phyloP scores from a whole-genome alignment of 179 eudicot species.

The Amaranthus tricolor region DNA sequence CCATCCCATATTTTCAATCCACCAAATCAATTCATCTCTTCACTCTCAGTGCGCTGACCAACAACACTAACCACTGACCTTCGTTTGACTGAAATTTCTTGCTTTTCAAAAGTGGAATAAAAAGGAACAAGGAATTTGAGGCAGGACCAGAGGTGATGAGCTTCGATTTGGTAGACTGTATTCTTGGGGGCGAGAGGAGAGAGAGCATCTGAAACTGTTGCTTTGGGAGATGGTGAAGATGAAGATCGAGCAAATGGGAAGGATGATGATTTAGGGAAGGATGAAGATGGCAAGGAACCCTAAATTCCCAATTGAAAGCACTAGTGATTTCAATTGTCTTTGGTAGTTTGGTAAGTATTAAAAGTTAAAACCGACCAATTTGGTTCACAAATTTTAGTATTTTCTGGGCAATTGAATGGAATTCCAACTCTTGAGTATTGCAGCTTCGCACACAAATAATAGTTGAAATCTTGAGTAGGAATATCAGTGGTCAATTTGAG shows the following conservation, averaged over 20 bases:
- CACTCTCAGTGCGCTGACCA: slow-evolving; percentile 24
- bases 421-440: too few species aligned
- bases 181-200: slow-evolving; percentile 58
- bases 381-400: too few species aligned
- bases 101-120: background rate
- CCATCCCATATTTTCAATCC: too few species aligned
- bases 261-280: slow-evolving; percentile 8
- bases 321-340: too few species aligned
- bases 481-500: too few species aligned
- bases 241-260: slow-evolving; percentile 19
- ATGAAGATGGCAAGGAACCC: too few species aligned
- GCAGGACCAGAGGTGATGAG: slow-evolving; percentile 59
- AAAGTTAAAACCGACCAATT: too few species aligned
- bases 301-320: too few species aligned
- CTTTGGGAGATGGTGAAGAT: slow-evolving; percentile 37
- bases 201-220: slow-evolving; percentile 65
- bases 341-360: too few species aligned
- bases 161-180: slow-evolving; percentile 40
- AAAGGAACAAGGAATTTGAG: slow-evolving; percentile 77
- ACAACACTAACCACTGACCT: slow-evolving; percentile 16
- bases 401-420: too few species aligned
- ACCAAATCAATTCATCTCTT: slow-evolving; percentile 55
- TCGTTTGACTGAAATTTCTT: background rate
- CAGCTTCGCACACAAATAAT: too few species aligned
- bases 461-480: too few species aligned